Evolutionary conservation across 176 grass and related monocot genomes (phyloP).

Genomic region (Bromus sterilis): DNA sequence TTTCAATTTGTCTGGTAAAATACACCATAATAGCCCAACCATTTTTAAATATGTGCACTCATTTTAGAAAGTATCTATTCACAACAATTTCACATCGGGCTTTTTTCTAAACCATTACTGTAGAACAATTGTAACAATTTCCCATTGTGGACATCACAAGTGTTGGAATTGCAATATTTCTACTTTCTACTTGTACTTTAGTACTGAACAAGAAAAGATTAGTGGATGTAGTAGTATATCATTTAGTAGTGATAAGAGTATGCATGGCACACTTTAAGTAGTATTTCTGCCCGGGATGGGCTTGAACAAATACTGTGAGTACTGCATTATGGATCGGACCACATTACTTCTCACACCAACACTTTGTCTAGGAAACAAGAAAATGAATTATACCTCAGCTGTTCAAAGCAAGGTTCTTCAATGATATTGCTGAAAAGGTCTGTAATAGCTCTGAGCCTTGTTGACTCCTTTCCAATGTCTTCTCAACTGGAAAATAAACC

Average conservation of each 20-base stretch:
- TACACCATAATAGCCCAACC: not conserved
- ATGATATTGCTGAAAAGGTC: conserved; percentile 91
- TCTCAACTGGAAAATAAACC: conserved; percentile 92
- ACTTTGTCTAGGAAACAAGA: conserved; percentile 4
- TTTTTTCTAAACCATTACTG: no score
- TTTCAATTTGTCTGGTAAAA: not conserved
- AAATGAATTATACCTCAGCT: conserved; percentile 63
- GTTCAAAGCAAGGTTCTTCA: conserved; percentile 88
- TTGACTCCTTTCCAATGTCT: conserved; percentile 61
- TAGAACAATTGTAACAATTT: no score
- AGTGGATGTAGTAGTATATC: not conserved
- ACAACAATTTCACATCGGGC: no score
- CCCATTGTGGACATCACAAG: not conserved
- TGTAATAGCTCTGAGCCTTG: conserved; percentile 72
- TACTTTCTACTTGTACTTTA: not conserved
- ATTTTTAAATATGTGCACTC: not conserved
- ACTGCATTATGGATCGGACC: not conserved
- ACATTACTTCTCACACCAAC: not conserved
- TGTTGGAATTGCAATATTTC: not conserved
- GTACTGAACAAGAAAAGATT: not conserved
- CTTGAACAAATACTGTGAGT: not conserved
- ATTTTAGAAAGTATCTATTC: not conserved
- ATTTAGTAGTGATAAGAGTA: not conserved
- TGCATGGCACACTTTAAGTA: not conserved
- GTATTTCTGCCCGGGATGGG: not conserved